Percentiles rank a stretch among this genome's conserved stretches.
Conservation (phyloP, 2,329 filamentous ascomycete species). For the Pseudogymnoascus sp. region DNA sequence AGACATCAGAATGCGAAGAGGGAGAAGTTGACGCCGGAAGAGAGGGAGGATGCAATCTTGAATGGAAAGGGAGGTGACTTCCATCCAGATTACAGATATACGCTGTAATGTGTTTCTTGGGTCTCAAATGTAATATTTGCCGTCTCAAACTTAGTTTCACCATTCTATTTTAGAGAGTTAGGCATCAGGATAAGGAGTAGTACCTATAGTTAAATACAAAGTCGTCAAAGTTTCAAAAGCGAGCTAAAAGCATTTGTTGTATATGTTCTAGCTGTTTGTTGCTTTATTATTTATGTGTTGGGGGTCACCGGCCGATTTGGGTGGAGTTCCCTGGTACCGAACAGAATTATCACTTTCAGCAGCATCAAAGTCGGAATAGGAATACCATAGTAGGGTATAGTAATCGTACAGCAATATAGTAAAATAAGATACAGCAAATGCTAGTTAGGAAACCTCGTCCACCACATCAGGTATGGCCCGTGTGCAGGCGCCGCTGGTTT, state of each 20-base stretch:
- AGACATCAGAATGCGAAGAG: constrained; percentile 17
- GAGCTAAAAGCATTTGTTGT: neutral
- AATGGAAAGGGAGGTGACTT: constrained; percentile 20
- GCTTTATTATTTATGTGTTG: neutral
- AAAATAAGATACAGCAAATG: too few relatives aligned
- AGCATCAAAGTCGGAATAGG: too few relatives aligned
- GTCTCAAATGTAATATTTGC: neutral
- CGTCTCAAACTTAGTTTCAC: neutral
- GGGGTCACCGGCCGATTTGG: neutral
- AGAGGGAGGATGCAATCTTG: constrained; percentile 18
- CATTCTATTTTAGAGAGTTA: neutral
- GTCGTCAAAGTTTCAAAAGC: neutral
- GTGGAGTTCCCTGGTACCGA: neutral
- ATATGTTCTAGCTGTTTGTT: neutral
- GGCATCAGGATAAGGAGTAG: too few relatives aligned
- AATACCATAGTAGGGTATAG: too few relatives aligned
- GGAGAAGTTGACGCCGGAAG: constrained; percentile 17
- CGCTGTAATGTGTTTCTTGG: constrained; percentile 9
- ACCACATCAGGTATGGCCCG: too few relatives aligned
- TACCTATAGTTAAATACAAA: neutral
- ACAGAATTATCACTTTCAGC: too few relatives aligned
- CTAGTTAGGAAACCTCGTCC: too few relatives aligned
- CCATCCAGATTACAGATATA: constrained; percentile 19
- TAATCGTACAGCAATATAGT: too few relatives aligned
- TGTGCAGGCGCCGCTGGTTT: too few relatives aligned